These are phyloP conservation scores for Nicotiana knightiana DNA, from an alignment of 257 asterid species.

Conservation along the genomic window DNA sequence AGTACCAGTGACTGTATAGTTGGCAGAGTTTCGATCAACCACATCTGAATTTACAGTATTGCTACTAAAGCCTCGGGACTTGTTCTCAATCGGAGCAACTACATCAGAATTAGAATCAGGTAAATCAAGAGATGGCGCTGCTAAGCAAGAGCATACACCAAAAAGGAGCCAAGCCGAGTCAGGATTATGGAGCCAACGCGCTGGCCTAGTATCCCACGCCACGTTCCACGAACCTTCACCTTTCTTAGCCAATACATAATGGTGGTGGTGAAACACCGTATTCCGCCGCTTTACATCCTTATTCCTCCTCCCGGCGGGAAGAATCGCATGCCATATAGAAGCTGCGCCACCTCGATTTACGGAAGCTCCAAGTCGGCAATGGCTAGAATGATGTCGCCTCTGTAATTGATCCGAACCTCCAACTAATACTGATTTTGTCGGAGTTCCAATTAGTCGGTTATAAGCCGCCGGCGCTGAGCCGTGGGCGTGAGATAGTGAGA, in stretches of 20 bases:
- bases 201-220: constrained; percentile 87
- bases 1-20: constrained; percentile 57
- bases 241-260: constrained; percentile 31
- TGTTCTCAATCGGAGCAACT: constrained; percentile 6
- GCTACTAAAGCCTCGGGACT: not conserved
- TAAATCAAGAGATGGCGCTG: constrained; percentile 25
- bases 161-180: constrained; percentile 87
- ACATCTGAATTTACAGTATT: constrained; percentile 4
- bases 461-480: constrained; percentile 34
- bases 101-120: constrained; percentile 23
- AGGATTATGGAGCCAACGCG: constrained; percentile 81
- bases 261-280: constrained; percentile 37
- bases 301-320: constrained; percentile 33
- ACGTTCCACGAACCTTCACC: constrained; percentile 91
- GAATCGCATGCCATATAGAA: constrained; percentile 68
- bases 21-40: constrained; percentile 15
- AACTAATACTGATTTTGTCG: constrained; percentile 15
- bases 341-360: constrained; percentile 31
- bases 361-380: constrained; percentile 19
- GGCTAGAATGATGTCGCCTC: constrained; percentile 26
- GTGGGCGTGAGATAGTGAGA: constrained; percentile 37
- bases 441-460: constrained; percentile 27
- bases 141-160: constrained; percentile 50
- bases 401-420: constrained; percentile 10
- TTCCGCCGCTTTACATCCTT: constrained; percentile 7